phyloP scores from a whole-genome alignment of 441 rosid genomes.

The Biscutella laevigata region DNA sequence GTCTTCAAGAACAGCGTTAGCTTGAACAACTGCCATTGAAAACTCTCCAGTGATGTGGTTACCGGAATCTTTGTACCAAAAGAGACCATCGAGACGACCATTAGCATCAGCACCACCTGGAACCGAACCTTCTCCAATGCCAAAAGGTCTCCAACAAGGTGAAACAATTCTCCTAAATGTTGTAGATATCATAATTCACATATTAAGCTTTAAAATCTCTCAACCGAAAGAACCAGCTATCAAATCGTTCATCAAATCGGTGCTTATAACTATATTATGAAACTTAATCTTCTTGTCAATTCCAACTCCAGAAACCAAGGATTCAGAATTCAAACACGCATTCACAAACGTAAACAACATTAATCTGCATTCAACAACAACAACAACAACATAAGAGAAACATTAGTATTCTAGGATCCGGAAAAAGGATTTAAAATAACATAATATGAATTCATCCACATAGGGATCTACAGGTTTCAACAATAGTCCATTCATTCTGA shows the following conservation, averaged over 20 bases:
- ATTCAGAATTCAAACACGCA: constrained; percentile 49
- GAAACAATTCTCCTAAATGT: constrained; percentile 59
- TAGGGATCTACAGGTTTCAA: constrained; percentile 2
- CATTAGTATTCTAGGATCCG: background rate
- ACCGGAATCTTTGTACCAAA: constrained; percentile 82
- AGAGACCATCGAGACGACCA: constrained; percentile 61
- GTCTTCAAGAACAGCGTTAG: constrained; percentile 66
- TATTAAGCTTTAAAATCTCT: too few species aligned
- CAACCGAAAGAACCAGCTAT: constrained; percentile 64
- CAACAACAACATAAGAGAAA: background rate
- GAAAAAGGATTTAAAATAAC: background rate
- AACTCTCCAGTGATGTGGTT: constrained; percentile 62
- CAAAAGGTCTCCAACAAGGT: constrained; percentile 83
- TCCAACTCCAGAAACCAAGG: constrained; percentile 37
- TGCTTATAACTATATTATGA: constrained; percentile 27
- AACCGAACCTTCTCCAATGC: constrained; percentile 55
- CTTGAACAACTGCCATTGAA: constrained; percentile 94
- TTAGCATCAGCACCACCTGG: constrained; percentile 34
- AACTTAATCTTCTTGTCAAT: constrained; percentile 35
- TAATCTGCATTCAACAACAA: constrained; percentile 53
- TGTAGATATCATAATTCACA: constrained; percentile 77
- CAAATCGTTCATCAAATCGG: constrained; percentile 39
- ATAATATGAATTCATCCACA: background rate
- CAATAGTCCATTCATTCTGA: background rate
- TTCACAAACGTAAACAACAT: constrained; percentile 58